Base-by-base conservation (phyloP, 345 rosid genomes). In the Eutrema japonicum region DNA sequence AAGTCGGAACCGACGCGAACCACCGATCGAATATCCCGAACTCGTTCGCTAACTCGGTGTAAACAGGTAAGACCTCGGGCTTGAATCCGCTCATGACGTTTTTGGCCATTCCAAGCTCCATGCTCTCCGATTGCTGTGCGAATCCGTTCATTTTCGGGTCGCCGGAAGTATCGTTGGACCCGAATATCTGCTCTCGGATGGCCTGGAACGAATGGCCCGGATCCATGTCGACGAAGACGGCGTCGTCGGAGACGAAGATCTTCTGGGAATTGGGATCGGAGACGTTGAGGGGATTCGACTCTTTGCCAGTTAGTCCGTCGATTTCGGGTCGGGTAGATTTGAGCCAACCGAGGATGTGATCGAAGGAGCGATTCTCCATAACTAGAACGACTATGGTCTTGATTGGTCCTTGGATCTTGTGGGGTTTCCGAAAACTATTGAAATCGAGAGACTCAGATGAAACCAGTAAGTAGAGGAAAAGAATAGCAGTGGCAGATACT, bases 151-250 rank as follows among this genome's bases (percentile, higher is more conserved):
- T 92, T 8, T 85, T 87, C 58, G 85, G 91, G 13, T 85, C 73
- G 1, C 84, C 74, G 3, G 68, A 77, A 42, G 71, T 79, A 12
- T 85, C 84, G 51, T 79, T 65, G 0, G 96, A 92, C 77, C 99
- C 99, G 82, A 96, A 96, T 13, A 96, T 90, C 80, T 96, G 99
- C 66, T 90, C 94, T 45, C 96, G 84, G 75, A 96, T 96, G 41
- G 98, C 99, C 67, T 96, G 99, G 51, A 90, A 89, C 0, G 99
- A 96, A 77, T 96, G 99, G 6, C 99, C 99, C 16, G 99, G 99
- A 85, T 96, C 99, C 73, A 89, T 89, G 73, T 96, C 96, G 0
- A 96, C 76, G 81, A 89, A 96, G 26, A 85, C 11, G 2, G 99
- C 97, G 33, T 96, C 97, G 68, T 89, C 82, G 5, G 97, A 57